phyloP scores from a whole-genome alignment of 352 stramenopile species.

The Pythium dissimile region DNA sequence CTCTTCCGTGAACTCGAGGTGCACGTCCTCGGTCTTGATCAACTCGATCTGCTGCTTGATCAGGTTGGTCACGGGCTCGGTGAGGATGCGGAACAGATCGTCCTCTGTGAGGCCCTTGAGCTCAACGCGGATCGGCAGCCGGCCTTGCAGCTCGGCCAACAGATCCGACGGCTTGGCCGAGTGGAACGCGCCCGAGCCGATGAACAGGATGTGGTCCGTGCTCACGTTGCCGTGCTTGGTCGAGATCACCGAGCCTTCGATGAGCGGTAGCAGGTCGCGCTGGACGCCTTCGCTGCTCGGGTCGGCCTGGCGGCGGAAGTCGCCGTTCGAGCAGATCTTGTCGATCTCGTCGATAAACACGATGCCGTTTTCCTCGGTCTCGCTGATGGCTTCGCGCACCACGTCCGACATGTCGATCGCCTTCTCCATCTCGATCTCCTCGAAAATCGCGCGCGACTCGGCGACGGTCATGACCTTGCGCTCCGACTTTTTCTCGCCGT shows the following conservation, averaged over 20 bases:
- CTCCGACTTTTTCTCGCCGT: slow-evolving; percentile 86
- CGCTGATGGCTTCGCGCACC: slow-evolving; percentile 76
- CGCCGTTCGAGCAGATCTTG: slow-evolving; percentile 97
- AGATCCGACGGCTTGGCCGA: slow-evolving; percentile 97
- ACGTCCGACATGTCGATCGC: slow-evolving; percentile 90
- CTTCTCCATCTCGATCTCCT: slow-evolving; percentile 96
- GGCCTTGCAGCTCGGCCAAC: slow-evolving; percentile 97
- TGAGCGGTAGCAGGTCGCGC: slow-evolving; percentile 97
- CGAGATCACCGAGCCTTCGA: slow-evolving; percentile 97
- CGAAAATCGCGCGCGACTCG: slow-evolving; percentile 92
- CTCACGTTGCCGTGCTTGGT: slow-evolving; percentile 99
- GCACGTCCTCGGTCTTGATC: slow-evolving; percentile 96
- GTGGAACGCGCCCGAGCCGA: slow-evolving; percentile 97
- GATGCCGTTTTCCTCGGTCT: slow-evolving; percentile 98
- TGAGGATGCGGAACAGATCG: slow-evolving; percentile 99
- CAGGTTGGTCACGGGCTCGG: slow-evolving; percentile 98
- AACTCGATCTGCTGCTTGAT: slow-evolving; percentile 98
- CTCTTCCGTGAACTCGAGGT: slow-evolving; percentile 95
- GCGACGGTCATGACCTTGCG: slow-evolving; percentile 93
- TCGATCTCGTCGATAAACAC: slow-evolving; percentile 99
- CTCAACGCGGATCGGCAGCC: slow-evolving; percentile 98
- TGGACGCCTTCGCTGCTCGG: slow-evolving; percentile 98
- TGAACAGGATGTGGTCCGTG: slow-evolving; percentile 99
- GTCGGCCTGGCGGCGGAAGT: slow-evolving; percentile 92
- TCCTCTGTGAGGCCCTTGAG: slow-evolving; percentile 98